Evolutionary conservation across 2,329 filamentous ascomycete genomes (phyloP).

Genomic region (Malbranchea cinnamomea): DNA sequence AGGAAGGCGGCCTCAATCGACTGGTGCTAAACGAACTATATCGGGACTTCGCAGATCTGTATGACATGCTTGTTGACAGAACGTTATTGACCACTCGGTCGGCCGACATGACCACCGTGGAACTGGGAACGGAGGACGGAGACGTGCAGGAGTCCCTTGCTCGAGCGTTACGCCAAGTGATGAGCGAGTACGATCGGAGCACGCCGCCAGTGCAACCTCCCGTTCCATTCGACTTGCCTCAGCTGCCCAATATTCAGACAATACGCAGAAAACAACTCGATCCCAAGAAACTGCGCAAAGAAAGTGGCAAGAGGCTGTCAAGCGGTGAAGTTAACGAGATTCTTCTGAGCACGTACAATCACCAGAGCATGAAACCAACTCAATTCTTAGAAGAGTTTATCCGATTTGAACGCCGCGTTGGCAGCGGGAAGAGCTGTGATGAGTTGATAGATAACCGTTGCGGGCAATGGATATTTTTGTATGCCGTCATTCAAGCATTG

Average conservation of each 20-base stretch:
- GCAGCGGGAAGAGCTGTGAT: constrained; percentile 28
- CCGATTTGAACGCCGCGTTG: constrained; percentile 31
- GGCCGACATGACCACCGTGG: constrained; percentile 48
- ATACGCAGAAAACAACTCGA: constrained; percentile 53
- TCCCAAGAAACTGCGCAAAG: constrained; percentile 58
- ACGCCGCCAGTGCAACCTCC: constrained; percentile 81
- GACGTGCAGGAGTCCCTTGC: constrained; percentile 43
- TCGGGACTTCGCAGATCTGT: constrained; percentile 69
- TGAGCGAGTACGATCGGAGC: constrained; percentile 79
- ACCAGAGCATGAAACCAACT: constrained; percentile 45
- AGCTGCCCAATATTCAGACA: constrained; percentile 53
- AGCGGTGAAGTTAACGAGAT: constrained; percentile 63
- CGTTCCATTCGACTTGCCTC: constrained; percentile 76
- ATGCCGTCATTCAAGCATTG: constrained; percentile 34
- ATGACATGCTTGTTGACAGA: constrained; percentile 77
- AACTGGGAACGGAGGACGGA: constrained; percentile 35
- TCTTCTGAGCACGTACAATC: constrained; percentile 68
- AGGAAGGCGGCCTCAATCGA: constrained; percentile 74
- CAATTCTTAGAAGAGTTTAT: constrained; percentile 34
- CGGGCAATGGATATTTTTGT: constrained; percentile 38
- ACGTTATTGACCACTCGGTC: constrained; percentile 62
- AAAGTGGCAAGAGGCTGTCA: constrained; percentile 57
- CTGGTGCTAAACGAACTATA: constrained; percentile 70
- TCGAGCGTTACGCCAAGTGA: constrained; percentile 59
- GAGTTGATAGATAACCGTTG: constrained; percentile 33